These are phyloP conservation scores for Globisporangium acanthophoron DNA, from an alignment of 352 stramenopile species.

Conservation along the genomic window DNA sequence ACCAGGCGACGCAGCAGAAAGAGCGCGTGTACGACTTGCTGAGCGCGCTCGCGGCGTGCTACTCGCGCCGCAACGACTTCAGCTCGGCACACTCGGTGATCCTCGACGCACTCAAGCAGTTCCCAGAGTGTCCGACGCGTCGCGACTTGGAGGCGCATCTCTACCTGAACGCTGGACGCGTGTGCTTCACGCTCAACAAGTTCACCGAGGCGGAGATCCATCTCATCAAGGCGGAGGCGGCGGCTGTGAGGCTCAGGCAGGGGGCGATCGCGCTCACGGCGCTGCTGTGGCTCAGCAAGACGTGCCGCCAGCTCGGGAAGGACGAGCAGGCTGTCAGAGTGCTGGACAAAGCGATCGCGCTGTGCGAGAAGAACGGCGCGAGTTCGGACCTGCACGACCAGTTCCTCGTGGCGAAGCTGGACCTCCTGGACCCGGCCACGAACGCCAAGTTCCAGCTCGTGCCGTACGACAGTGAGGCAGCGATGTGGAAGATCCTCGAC, in stretches of 20 bases:
- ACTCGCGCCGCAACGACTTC: slow-evolving; percentile 51
- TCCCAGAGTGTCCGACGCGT: slow-evolving; percentile 33
- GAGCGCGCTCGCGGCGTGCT: slow-evolving; percentile 42
- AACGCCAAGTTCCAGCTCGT: slow-evolving; percentile 14
- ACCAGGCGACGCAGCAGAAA: slow-evolving; percentile 23
- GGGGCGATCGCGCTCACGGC: slow-evolving; percentile 36
- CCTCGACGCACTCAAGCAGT: slow-evolving; percentile 41
- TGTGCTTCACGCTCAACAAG: slow-evolving; percentile 50
- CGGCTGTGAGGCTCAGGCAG: slow-evolving; percentile 19
- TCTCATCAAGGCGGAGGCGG: slow-evolving; percentile 33
- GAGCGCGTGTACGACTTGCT: slow-evolving; percentile 60
- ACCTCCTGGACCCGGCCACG: slow-evolving; percentile 30
- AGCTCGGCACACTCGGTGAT: slow-evolving; percentile 46
- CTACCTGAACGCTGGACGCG: slow-evolving; percentile 52
- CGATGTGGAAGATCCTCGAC: slow-evolving; percentile 33
- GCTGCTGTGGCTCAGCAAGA: slow-evolving; percentile 48
- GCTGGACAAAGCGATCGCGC: slow-evolving; percentile 12
- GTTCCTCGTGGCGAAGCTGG: slow-evolving; percentile 41
- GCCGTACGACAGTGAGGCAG: slow-evolving; percentile 12
- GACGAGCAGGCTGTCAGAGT: slow-evolving; percentile 13
- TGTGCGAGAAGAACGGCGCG: slow-evolving; percentile 19
- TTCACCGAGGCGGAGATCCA: slow-evolving; percentile 37
- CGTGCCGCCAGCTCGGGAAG: slow-evolving; percentile 28
- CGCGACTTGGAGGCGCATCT: slow-evolving; percentile 38
- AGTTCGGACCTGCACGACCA: slow-evolving; percentile 36